Evolutionary conservation across 495 filamentous ascomycete species (phyloP).

Genomic region (Massariosphaeria phaeospora): DNA sequence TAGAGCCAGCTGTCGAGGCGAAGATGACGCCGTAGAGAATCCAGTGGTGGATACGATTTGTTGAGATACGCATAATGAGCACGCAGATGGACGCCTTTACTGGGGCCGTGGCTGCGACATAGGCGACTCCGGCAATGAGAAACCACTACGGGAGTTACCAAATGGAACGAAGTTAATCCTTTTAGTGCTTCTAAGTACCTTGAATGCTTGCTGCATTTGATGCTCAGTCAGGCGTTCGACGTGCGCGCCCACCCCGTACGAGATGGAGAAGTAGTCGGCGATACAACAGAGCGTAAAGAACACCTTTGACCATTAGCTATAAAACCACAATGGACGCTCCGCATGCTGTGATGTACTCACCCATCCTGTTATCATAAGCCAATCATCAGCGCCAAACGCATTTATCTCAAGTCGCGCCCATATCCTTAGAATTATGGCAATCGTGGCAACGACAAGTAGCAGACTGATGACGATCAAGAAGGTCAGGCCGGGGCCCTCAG

Average conservation of each 20-base stretch:
- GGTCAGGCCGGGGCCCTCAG: neutral
- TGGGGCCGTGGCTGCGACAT: neutral
- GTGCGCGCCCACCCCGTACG: neutral
- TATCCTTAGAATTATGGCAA: neutral
- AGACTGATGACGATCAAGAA: neutral
- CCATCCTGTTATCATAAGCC: conserved; percentile 5
- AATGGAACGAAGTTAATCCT: neutral
- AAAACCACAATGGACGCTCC: neutral
- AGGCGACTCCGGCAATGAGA: neutral
- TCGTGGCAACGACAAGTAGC: neutral
- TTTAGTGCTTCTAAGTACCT: neutral
- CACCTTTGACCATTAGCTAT: neutral
- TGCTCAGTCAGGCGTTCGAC: neutral
- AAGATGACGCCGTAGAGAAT: neutral
- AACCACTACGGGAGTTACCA: neutral
- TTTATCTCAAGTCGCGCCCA: neutral
- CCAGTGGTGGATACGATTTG: neutral
- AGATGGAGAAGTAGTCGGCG: neutral
- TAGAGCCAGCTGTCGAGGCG: neutral
- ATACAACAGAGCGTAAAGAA: neutral
- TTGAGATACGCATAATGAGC: neutral
- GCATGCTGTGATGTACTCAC: neutral
- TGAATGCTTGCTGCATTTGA: neutral
- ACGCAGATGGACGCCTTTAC: conserved; percentile 8
- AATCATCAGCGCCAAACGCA: conserved; percentile 1